A percentile compares a stretch with the other conserved stretches of the same genome.
Conservation (phyloP, 257 asterid genomes). For the Cinchona pubescens region DNA sequence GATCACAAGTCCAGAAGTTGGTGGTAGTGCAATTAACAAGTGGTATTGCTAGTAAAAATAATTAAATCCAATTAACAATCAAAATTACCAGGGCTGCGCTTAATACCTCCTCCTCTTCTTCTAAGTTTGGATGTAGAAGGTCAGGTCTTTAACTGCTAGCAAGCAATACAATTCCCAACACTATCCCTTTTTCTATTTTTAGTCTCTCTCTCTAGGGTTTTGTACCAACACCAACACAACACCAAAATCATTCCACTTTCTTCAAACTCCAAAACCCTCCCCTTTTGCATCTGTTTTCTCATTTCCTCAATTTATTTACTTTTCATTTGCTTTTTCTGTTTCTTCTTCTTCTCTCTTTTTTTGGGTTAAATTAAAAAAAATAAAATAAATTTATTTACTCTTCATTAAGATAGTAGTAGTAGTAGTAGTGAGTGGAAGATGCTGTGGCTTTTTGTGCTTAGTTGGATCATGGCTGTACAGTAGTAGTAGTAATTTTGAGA, state of each 20-base stretch:
- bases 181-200: slow-evolving; percentile 29
- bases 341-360: background rate
- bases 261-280: slow-evolving; percentile 8
- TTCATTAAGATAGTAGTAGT: too few species aligned
- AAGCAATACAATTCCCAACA: slow-evolving; percentile 56
- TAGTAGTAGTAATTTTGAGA: slow-evolving; percentile 30
- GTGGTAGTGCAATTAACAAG: too few species aligned
- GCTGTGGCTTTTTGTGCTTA: slow-evolving; percentile 1
- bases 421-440: background rate
- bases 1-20: too few species aligned
- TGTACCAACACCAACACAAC: slow-evolving; percentile 34
- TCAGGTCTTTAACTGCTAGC: too few species aligned
- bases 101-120: background rate
- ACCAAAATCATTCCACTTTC: slow-evolving; percentile 5
- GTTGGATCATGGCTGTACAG: too few species aligned
- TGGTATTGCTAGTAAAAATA: too few species aligned
- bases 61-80: background rate
- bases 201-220: slow-evolving; percentile 48
- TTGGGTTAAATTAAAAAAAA: background rate
- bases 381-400: too few species aligned
- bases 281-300: background rate
- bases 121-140: too few species aligned
- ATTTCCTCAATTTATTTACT: background rate
- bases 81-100: background rate
- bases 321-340: background rate